Percentiles rank a stretch among this genome's conserved stretches.
Conservation (phyloP, 805 yeast species). For the Zygosaccharomyces lentus region DNA sequence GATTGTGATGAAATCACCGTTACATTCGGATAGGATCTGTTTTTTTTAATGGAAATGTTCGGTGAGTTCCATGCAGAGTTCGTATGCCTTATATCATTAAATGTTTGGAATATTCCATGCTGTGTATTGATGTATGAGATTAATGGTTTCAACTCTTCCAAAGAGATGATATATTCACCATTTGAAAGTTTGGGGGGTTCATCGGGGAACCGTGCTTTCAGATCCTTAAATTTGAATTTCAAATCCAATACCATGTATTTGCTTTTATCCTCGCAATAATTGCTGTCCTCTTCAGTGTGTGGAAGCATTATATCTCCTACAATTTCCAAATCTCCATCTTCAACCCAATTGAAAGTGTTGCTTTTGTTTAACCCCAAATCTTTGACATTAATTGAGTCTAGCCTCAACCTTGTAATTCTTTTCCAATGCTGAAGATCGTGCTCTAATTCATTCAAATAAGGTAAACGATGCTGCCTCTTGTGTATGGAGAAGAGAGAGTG, state of each 20-base stretch:
- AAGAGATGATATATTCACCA: conserved; percentile 51
- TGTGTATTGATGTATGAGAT: conserved; percentile 56
- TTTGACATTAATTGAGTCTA: conserved; percentile 39
- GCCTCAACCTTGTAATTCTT: conserved; percentile 44
- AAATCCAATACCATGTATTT: conserved; percentile 66
- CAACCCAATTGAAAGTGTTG: conserved; percentile 62
- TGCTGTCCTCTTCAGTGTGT: conserved; percentile 35
- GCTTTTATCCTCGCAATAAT: conserved; percentile 13
- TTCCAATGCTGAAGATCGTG: conserved; percentile 45
- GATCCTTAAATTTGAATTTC: conserved; percentile 57
- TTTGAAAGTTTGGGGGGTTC: conserved; percentile 48
- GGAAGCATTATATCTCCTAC: conserved; percentile 73
- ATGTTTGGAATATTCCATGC: conserved; percentile 26
- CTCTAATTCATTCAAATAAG: conserved; percentile 40
- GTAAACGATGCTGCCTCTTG: conserved; percentile 59
- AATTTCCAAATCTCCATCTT: conserved; percentile 65
- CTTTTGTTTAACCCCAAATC: conserved; percentile 35
- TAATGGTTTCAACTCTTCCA: conserved; percentile 57
- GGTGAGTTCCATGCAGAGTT: conserved; percentile 26
- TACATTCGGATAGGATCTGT: conserved; percentile 28
- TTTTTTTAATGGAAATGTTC: conserved; percentile 28
- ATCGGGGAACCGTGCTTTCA: conserved; percentile 53
- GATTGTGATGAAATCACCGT: conserved; percentile 25
- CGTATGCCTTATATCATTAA: conserved; percentile 16
- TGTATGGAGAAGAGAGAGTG: conserved; percentile 74